phyloP scores from a whole-genome alignment of 208 protist species.

The Leishmania major region DNA sequence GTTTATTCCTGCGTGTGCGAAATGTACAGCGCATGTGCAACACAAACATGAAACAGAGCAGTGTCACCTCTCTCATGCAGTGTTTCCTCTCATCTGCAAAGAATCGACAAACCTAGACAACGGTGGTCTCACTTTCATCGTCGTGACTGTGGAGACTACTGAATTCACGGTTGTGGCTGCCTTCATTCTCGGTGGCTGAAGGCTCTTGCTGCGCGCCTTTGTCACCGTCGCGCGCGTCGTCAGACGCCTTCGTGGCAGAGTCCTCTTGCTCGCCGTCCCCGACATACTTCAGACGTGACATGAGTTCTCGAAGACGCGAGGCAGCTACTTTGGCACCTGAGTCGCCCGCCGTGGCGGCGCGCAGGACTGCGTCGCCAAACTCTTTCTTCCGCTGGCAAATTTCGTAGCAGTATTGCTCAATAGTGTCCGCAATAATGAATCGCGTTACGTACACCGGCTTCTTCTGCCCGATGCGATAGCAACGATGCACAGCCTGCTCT shows the following conservation, averaged over 20 bases:
- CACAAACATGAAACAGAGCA: background rate
- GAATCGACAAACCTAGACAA: background rate
- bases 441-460: constrained; percentile 91
- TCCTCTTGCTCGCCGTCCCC: constrained; percentile 24
- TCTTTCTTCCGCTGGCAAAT: constrained; percentile 94
- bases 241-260: background rate
- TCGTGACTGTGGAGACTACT: background rate
- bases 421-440: constrained; percentile 93
- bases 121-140: constrained; percentile 6
- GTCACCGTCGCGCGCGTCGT: background rate
- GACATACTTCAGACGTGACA: constrained; percentile 78
- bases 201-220: background rate
- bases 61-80: background rate
- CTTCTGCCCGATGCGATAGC: constrained; percentile 95
- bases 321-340: constrained; percentile 62
- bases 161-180: background rate
- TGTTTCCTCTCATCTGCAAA: background rate
- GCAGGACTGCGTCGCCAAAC: constrained; percentile 88
- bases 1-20: background rate
- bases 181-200: background rate
- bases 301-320: constrained; percentile 80
- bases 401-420: constrained; percentile 95
- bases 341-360: constrained; percentile 75
- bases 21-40: background rate
- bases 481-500: constrained; percentile 95